A percentile compares a stretch with the other conserved stretches of the same genome.
Evolutionary conservation across 345 rosid genomes (phyloP).

Genomic region (Citropsis articulata): DNA sequence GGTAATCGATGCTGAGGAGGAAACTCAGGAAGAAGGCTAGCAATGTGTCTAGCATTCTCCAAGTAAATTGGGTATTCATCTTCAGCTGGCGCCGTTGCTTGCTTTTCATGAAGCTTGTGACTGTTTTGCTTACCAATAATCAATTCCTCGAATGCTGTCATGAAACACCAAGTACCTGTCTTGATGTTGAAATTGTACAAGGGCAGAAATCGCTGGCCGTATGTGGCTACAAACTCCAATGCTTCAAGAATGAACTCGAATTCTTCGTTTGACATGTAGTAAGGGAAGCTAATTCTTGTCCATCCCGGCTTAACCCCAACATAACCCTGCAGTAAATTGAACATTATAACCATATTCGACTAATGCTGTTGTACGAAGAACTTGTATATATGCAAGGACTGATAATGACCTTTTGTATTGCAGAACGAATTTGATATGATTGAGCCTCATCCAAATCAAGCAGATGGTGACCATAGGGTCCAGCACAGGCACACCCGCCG

Average conservation of each 20-base stretch:
- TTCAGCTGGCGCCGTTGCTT: not conserved
- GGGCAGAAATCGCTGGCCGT: slow-evolving; percentile 53
- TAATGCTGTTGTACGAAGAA: not conserved
- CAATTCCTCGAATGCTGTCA: slow-evolving; percentile 19
- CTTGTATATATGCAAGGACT: not conserved
- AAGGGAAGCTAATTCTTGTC: slow-evolving; percentile 68
- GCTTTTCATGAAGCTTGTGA: not conserved
- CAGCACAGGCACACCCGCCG: slow-evolving; percentile 37
- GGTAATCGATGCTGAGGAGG: slow-evolving; percentile 20
- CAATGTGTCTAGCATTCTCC: slow-evolving; percentile 30
- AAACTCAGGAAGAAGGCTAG: slow-evolving; percentile 40
- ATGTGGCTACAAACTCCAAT: slow-evolving; percentile 44
- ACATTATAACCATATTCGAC: not conserved
- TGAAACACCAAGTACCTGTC: slow-evolving; percentile 45
- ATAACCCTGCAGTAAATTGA: slow-evolving; percentile 41
- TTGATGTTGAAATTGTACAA: slow-evolving; percentile 38
- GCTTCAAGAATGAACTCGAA: slow-evolving; percentile 50
- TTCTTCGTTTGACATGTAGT: slow-evolving; percentile 52
- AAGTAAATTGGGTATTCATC: slow-evolving; percentile 17
- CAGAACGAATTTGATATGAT: slow-evolving; percentile 34
- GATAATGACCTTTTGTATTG: slow-evolving; percentile 32
- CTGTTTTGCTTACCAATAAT: not conserved
- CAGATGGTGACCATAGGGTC: slow-evolving; percentile 58
- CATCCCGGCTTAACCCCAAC: slow-evolving; percentile 22
- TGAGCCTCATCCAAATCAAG: slow-evolving; percentile 26